Conservation (phyloP, 257 asterid genomes). For the Plectranthus barbatus region DNA sequence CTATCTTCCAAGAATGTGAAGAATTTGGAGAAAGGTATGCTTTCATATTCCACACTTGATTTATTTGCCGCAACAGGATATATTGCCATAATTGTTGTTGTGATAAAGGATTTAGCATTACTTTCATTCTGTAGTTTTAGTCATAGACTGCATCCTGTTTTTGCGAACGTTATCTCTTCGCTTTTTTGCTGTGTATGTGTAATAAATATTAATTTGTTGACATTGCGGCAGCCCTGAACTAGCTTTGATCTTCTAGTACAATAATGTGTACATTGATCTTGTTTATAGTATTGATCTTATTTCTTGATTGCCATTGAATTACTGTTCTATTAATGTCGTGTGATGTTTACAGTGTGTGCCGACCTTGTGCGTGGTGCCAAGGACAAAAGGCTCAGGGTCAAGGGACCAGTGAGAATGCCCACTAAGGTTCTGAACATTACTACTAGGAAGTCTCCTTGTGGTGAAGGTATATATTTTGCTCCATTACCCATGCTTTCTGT, state of each 20-base stretch:
- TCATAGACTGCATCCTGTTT: no score
- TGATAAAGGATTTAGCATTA: no score
- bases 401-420: slow-evolving; percentile 72
- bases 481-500: no score
- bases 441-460: slow-evolving; percentile 70
- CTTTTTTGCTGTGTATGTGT: no score
- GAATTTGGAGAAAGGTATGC: slow-evolving; percentile 54
- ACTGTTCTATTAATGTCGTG: not conserved
- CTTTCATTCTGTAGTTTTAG: no score
- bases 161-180: no score
- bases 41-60: not conserved
- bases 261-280: not conserved
- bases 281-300: not conserved
- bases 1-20: slow-evolving; percentile 51
- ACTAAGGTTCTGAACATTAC: slow-evolving; percentile 65
- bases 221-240: not conserved
- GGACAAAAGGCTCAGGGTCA: slow-evolving; percentile 58
- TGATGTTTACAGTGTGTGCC: slow-evolving; percentile 31
- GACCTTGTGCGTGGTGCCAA: slow-evolving; percentile 66
- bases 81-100: no score
- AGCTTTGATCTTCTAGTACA: not conserved
- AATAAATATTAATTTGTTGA: not conserved
- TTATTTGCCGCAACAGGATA: not conserved
- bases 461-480: slow-evolving; percentile 37
- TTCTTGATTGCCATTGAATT: not conserved